phyloP scores from a whole-genome alignment of 2,329 filamentous ascomycete species.

The Iodosphaeria phyllophila region DNA sequence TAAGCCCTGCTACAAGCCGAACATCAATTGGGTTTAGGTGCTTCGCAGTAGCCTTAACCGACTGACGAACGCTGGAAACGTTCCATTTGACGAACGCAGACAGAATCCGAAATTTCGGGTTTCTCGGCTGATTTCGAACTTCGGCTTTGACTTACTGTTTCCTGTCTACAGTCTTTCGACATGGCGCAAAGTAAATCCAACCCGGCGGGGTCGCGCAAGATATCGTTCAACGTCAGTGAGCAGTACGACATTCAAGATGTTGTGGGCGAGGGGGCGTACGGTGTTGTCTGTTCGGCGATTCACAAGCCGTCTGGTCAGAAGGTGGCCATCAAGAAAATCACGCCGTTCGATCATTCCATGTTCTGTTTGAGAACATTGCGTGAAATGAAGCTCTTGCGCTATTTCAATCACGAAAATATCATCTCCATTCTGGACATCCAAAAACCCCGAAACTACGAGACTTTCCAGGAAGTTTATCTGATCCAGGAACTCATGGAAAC shows the following conservation, averaged over 20 bases:
- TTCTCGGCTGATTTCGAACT: no score
- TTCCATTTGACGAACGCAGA: no score
- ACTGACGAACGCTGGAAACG: no score
- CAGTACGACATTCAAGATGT: slow-evolving; percentile 99
- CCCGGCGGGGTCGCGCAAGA: slow-evolving; percentile 61
- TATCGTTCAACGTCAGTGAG: slow-evolving; percentile 98
- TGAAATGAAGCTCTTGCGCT: slow-evolving; percentile 96
- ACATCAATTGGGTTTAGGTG: no score
- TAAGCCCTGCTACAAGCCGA: no score
- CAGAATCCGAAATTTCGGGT: no score
- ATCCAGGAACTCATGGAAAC: slow-evolving; percentile 99
- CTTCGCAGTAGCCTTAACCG: no score
- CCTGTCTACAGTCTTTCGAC: slow-evolving; percentile 5
- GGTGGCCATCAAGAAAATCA: slow-evolving; percentile 99
- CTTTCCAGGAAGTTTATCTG: slow-evolving; percentile 93
- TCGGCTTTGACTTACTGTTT: no score
- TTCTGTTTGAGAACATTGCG: slow-evolving; percentile 91
- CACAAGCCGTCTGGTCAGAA: slow-evolving; percentile 98
- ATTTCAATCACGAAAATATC: slow-evolving; percentile 99
- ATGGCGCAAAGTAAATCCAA: slow-evolving; percentile 42
- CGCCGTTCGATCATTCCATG: slow-evolving; percentile 97
- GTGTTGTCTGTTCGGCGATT: slow-evolving; percentile 93
- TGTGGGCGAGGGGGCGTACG: slow-evolving; percentile 94
- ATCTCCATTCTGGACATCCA: slow-evolving; percentile 99
- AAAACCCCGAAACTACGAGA: slow-evolving; percentile 89